These are phyloP conservation scores for Sporisorium exsertum DNA, from an alignment of 1,284 basidiomycete genomes.

Conservation along the genomic window DNA sequence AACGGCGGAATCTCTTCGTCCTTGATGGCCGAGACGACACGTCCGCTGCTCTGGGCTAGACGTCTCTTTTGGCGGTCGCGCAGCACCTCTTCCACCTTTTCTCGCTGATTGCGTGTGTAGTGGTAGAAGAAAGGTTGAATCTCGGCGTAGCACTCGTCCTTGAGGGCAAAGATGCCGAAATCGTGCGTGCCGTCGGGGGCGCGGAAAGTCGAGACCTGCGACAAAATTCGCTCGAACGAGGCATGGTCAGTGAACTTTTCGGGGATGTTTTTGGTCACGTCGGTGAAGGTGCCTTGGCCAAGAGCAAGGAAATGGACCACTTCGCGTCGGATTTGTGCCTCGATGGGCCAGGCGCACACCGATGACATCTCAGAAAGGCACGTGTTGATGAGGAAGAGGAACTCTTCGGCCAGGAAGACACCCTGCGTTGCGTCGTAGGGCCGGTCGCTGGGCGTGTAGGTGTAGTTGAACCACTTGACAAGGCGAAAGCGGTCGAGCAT, in stretches of 20 bases:
- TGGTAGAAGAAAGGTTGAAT: conserved; percentile 97
- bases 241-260: conserved; percentile 89
- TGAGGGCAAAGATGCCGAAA: conserved; percentile 87
- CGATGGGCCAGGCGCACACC: conserved; percentile 79
- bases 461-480: conserved; percentile 78
- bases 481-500: conserved; percentile 92
- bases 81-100: conserved; percentile 88
- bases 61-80: conserved; percentile 40
- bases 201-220: conserved; percentile 84
- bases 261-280: conserved; percentile 88
- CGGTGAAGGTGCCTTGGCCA: conserved; percentile 88
- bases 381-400: conserved; percentile 87
- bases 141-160: conserved; percentile 83
- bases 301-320: conserved; percentile 91
- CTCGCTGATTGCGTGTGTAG: conserved; percentile 92
- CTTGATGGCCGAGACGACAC: conserved; percentile 29
- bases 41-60: conserved; percentile 29
- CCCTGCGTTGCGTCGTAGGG: conserved; percentile 79
- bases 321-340: conserved; percentile 80
- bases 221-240: conserved; percentile 83
- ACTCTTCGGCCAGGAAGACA: conserved; percentile 89
- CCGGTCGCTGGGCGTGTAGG: conserved; percentile 64
- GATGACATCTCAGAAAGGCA: conserved; percentile 85
- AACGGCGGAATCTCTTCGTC: conserved; percentile 44
- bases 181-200: conserved; percentile 82